Base-by-base conservation (phyloP, 495 filamentous ascomycete species). In the Rusavskia elegans region DNA sequence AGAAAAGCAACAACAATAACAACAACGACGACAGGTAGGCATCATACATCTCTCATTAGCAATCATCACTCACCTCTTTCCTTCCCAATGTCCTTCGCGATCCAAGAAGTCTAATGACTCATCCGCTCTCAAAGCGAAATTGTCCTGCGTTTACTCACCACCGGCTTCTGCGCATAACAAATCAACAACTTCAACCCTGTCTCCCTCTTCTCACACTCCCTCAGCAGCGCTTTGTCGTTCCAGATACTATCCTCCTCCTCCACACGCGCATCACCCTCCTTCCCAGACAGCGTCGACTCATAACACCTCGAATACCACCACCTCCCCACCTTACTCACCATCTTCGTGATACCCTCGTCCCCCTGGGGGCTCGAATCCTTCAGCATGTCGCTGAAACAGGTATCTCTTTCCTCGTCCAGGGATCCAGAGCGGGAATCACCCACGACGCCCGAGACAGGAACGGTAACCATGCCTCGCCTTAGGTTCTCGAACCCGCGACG, bases 241-340 rank as follows among this genome's bases (percentile, higher is more conserved):
- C 89, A 96, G 62, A 98, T 87, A 62, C 84, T 89, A 36, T 65
- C 57, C 21, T 66, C 64, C 54, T 64, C 62, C 49, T 74, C 72
- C 27, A 71, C 75, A 11, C 9, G 7, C 9, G 17, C 44, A n/a
- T 42, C 39, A 3, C n/a, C n/a, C 9, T 46, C 44, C 7, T 9
- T 9, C 7, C 4, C 4, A 1, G 8, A 2, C 7, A 42, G 8
- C 7, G 14, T 2, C 6, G 75, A 74, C 69, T 97, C 92, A 64
- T 97, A 97, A 71, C 88, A 95, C 48, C 82, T 76, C 5, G 78
- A 83, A 65, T 95, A 96, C 92, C 93, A 97, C 88, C 89, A 98
- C 38, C 93, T 73, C 16, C 92, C 93, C 8, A 98, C 90, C 54
- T 79, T 82, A 19, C 89, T 80, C 19, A 97, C 88, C 71, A 94